Percentiles rank a stretch among this genome's conserved stretches.
phyloP scores from a whole-genome alignment of 2,329 filamentous ascomycete genomes.

The Epichloe bromicola region DNA sequence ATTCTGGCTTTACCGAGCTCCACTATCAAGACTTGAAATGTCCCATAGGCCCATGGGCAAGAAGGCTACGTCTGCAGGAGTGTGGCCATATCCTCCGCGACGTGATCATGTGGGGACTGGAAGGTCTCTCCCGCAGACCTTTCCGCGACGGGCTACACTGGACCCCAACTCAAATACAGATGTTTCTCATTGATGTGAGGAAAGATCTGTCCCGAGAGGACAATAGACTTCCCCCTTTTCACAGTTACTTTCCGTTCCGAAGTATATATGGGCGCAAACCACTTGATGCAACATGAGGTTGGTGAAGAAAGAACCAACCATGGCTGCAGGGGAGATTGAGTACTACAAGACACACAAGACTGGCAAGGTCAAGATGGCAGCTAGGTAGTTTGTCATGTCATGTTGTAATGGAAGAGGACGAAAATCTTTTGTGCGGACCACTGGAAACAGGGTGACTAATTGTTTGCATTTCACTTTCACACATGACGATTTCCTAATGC shows the following conservation, averaged over 20 bases:
- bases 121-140: slow-evolving; percentile 24
- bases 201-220: slow-evolving; percentile 22
- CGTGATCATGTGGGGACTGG: slow-evolving; percentile 26
- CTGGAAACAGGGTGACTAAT: too few relatives aligned
- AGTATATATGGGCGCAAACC: slow-evolving; percentile 28
- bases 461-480: too few relatives aligned
- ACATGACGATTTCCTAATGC: too few relatives aligned
- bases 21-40: slow-evolving; percentile 30
- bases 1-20: slow-evolving; percentile 30
- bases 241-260: slow-evolving; percentile 28
- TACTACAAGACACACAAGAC: too few relatives aligned
- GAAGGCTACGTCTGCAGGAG: slow-evolving; percentile 26
- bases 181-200: slow-evolving; percentile 30
- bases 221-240: slow-evolving; percentile 22
- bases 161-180: slow-evolving; percentile 28
- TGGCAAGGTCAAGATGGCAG: too few relatives aligned
- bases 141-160: slow-evolving; percentile 27
- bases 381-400: too few relatives aligned
- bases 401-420: too few relatives aligned
- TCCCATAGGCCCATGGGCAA: slow-evolving; percentile 36
- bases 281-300: slow-evolving; percentile 2
- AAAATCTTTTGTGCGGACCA: too few relatives aligned
- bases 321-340: neutral
- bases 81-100: slow-evolving; percentile 34
- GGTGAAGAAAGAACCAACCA: neutral